Percentiles rank a stretch among this genome's conserved stretches.
These are phyloP conservation scores for Huntiella decipiens DNA, from an alignment of 2,329 filamentous ascomycete species.

Conservation along the genomic window DNA sequence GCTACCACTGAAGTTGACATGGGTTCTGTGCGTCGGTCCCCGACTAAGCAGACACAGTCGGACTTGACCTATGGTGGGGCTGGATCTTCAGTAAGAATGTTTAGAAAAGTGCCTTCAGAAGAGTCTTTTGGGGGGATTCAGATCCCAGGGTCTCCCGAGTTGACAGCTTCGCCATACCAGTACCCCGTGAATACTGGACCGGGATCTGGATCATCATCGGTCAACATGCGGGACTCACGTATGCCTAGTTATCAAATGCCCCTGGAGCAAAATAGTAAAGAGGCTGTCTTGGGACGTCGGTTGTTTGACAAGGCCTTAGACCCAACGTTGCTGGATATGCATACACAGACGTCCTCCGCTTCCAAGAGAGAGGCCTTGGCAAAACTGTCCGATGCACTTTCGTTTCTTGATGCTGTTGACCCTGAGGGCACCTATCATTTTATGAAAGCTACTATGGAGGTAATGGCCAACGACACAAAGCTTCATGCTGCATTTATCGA, in stretches of 20 bases:
- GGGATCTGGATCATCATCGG: conserved; percentile 11
- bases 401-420: conserved; percentile 65
- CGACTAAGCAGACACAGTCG: conserved; percentile 46
- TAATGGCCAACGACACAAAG: conserved; percentile 50
- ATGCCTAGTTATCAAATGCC: conserved; percentile 28
- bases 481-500: conserved; percentile 32
- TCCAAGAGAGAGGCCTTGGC: conserved; percentile 68
- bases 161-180: background rate
- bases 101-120: conserved; percentile 67
- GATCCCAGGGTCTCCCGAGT: conserved; percentile 18
- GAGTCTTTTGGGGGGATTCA: conserved; percentile 22
- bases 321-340: conserved; percentile 63
- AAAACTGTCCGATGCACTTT: conserved; percentile 69
- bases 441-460: conserved; percentile 57
- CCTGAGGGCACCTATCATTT: conserved; percentile 81
- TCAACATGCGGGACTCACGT: conserved; percentile 39
- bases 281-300: conserved; percentile 62
- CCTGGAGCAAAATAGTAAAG: conserved; percentile 49
- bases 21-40: conserved; percentile 9
- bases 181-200: conserved; percentile 16
- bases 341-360: conserved; percentile 52
- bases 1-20: background rate
- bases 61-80: conserved; percentile 90
- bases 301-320: conserved; percentile 70
- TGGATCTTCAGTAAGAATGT: conserved; percentile 78